Evolutionary conservation across 768 basidiomycete species (phyloP), one percentile per base, ranked within the genome.

Genomic region (Leccinum fibrillosum): DNA sequence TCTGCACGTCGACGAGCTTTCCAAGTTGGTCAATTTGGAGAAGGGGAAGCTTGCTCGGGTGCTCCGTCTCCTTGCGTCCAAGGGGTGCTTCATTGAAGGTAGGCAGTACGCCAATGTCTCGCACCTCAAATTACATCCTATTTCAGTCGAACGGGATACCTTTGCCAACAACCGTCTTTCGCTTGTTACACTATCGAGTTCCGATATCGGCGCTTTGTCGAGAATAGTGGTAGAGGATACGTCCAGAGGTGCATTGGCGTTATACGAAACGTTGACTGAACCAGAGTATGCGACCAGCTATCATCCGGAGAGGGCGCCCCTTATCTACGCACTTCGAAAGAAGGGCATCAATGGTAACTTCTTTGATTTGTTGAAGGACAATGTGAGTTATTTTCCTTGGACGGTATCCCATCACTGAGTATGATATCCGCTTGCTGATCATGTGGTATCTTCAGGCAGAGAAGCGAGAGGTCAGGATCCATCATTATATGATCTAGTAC

Each of bases 11-110:
- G 19, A 44, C 10, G 19, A 44, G 19, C n/a, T 44, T 44, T 44
- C 42, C 19, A 19, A 19, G 42, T 11, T 44, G 19, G 19, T 44
- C 11, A 44, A 44, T 19, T 19, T 19, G 42, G 42, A 44, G 42
- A 44, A 19, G n/a, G n/a, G 42, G 10, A 44, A 44, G n/a, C 42
- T 44, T 44, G 49, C 62, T 47, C 72, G 70, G 3, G 52, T 73
- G 25, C 62, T 74, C n/a, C 69, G 74, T 32, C 55, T 66, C 5
- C 72, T 74, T 26, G 66, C 73, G 0, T 63, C 66, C 6, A 67
- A 65, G 32, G 69, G 72, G 11, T 71, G 65, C 47, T 74, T 74
- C 52, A 66, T 53, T 0, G 73, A 74, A 67, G 67, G 74, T 63
- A 45, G 48, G 48, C 0, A 13, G 23, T 11, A 15, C 26, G 25